Conservation (phyloP, 1,284 basidiomycete genomes). For the Ustilago shanxiensis region DNA sequence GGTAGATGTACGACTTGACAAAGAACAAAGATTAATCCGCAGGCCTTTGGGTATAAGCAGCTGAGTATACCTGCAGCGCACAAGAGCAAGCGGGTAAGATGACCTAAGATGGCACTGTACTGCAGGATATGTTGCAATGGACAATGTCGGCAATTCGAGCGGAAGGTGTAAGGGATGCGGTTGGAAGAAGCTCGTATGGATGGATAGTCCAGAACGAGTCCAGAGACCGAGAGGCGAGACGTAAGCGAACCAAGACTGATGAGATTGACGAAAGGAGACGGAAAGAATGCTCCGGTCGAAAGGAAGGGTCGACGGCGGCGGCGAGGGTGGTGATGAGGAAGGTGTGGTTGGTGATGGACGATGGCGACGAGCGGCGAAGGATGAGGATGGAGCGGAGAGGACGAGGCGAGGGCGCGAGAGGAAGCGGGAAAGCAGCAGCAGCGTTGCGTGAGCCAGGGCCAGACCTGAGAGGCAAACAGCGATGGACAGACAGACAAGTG, state of each 20-base stretch:
- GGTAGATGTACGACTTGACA: background rate
- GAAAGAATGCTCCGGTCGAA: conserved; percentile 15
- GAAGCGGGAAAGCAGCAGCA: background rate
- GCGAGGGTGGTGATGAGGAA: conserved; percentile 8
- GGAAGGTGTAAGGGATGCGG: background rate
- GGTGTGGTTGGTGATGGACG: background rate
- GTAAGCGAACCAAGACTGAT: conserved; percentile 5
- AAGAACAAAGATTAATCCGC: background rate
- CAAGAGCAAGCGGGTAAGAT: background rate
- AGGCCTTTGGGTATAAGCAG: conserved; percentile 13
- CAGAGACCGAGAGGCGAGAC: background rate
- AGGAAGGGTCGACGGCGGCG: conserved; percentile 10
- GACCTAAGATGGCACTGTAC: too few species aligned
- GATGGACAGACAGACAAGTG: background rate
- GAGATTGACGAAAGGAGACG: conserved; percentile 7
- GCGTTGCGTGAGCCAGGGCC: conserved; percentile 2
- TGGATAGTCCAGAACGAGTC: conserved; percentile 8
- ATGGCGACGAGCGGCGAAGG: conserved; percentile 22
- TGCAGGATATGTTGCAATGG: background rate
- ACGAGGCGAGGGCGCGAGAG: background rate
- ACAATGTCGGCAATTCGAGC: background rate
- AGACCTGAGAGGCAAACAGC: background rate
- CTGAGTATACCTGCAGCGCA: conserved; percentile 1
- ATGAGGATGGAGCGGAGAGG: background rate
- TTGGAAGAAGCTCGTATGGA: conserved; percentile 11